phyloP scores from a whole-genome alignment of 1,284 basidiomycete species.

The Neonothopanus nambi region DNA sequence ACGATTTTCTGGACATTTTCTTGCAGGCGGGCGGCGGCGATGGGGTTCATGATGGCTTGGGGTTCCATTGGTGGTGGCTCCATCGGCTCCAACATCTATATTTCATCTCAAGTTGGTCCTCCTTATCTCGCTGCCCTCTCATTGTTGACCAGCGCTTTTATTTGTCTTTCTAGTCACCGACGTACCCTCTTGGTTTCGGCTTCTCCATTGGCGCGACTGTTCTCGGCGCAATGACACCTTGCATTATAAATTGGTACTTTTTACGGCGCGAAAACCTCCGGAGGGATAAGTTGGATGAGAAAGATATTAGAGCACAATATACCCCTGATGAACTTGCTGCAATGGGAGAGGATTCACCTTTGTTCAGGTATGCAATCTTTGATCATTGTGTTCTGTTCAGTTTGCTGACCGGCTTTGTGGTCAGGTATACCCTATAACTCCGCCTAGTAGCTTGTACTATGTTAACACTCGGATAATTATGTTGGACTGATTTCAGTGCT shows the following conservation, averaged over 20 bases:
- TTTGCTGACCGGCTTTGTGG: no score
- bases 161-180: constrained; percentile 1
- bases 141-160: no score
- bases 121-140: not conserved
- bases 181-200: constrained; percentile 14
- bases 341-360: constrained; percentile 8
- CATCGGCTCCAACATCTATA: constrained; percentile 14
- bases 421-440: no score
- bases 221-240: constrained; percentile 14
- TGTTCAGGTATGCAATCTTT: constrained; percentile 4
- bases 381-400: no score
- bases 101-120: constrained; percentile 1
- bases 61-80: constrained; percentile 13
- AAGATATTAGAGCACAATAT: not conserved
- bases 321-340: constrained; percentile 1
- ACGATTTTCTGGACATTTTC: not conserved
- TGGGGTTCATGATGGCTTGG: constrained; percentile 16
- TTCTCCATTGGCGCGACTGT: constrained; percentile 16
- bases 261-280: constrained; percentile 7
- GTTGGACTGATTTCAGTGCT: no score
- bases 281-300: constrained; percentile 3
- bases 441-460: no score
- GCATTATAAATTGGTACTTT: constrained; percentile 15
- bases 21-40: constrained; percentile 6
- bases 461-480: no score